Conservation (phyloP, 2,329 filamentous ascomycete species). For the Albifimbria verrucaria region DNA sequence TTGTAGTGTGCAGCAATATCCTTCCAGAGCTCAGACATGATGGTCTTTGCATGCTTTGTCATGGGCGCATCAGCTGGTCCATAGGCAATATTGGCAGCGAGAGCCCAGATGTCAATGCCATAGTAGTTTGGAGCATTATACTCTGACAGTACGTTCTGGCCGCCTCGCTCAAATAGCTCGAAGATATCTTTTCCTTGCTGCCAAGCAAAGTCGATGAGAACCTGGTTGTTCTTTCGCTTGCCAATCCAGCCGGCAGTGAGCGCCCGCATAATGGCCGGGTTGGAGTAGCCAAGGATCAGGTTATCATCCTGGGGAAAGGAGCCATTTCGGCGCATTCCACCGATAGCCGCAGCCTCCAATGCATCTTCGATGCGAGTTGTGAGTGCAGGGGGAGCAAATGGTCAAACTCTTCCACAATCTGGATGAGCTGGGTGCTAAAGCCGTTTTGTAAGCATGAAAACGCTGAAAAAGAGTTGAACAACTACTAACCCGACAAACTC, state of each 20-base stretch:
- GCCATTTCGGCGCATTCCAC: constrained; percentile 37
- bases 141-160: constrained; percentile 30
- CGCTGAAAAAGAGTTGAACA: not conserved
- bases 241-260: constrained; percentile 39
- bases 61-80: constrained; percentile 15
- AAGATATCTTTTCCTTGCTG: constrained; percentile 25
- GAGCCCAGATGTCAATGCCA: constrained; percentile 36
- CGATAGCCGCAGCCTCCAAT: constrained; percentile 32
- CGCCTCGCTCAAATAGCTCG: constrained; percentile 24
- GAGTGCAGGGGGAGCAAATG: constrained; percentile 23
- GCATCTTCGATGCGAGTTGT: constrained; percentile 32
- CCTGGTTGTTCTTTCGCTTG: constrained; percentile 30
- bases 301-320: constrained; percentile 33
- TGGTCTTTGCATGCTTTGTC: constrained; percentile 8
- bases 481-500: constrained; percentile 29
- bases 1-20: constrained; percentile 17
- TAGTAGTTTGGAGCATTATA: constrained; percentile 40
- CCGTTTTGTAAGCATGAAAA: not conserved
- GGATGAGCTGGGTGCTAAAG: constrained; percentile 27
- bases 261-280: constrained; percentile 38
- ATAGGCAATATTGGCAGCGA: constrained; percentile 35
- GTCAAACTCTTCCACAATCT: constrained; percentile 31
- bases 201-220: constrained; percentile 32
- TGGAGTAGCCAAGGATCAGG: constrained; percentile 35
- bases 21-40: constrained; percentile 15